Percentiles rank a stretch among this genome's conserved stretches.
Evolutionary conservation across 495 filamentous ascomycete genomes (phyloP).

Genomic region (Cercophora samala): DNA sequence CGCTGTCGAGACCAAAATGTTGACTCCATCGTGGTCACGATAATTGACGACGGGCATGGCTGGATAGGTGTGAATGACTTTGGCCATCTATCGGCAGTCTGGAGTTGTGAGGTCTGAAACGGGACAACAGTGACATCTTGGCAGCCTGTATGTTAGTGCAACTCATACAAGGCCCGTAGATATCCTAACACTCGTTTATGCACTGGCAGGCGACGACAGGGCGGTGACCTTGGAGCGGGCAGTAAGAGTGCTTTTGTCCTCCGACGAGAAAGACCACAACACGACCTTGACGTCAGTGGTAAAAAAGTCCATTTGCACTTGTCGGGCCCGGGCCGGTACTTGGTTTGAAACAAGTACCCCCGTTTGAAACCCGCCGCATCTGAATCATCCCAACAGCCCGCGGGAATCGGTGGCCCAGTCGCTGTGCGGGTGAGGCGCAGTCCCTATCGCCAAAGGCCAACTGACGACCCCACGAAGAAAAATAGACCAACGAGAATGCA

Average conservation of each 20-base stretch:
- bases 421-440: neutral
- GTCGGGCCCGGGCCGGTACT: neutral
- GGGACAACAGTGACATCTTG: neutral
- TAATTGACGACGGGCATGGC: neutral
- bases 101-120: neutral
- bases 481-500: neutral
- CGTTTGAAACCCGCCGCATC: slow-evolving; percentile 6
- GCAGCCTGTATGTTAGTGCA: neutral
- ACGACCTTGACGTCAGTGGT: neutral
- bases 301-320: neutral
- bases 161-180: neutral
- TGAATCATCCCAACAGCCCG: neutral
- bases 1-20: neutral
- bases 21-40: neutral
- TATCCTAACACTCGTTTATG: neutral
- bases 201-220: neutral
- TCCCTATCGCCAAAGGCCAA: neutral
- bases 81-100: neutral
- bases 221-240: neutral
- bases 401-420: neutral
- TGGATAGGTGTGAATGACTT: neutral
- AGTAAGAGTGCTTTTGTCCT: neutral
- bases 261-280: slow-evolving; percentile 1
- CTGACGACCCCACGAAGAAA: neutral
- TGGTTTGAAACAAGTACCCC: slow-evolving; percentile 7